These are phyloP conservation scores for Porphyrellus sp. DNA, from an alignment of 1,284 basidiomycete species.

Conservation along the genomic window DNA sequence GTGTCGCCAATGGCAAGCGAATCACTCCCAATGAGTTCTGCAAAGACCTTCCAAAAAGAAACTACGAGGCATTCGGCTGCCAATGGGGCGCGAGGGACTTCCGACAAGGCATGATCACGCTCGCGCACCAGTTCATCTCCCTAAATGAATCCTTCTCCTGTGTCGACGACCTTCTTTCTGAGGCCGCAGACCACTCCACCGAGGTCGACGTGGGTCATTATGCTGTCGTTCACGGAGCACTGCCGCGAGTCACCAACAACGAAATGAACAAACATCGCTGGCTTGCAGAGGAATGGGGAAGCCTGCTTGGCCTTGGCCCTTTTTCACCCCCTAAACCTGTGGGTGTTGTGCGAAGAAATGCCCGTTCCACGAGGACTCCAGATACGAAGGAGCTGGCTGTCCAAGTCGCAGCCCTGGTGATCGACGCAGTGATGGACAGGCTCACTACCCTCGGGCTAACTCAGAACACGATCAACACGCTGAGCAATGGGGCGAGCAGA, in stretches of 20 bases:
- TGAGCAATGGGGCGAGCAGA: neutral
- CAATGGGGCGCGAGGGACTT: conserved; percentile 12
- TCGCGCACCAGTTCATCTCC: conserved; percentile 4
- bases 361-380: neutral
- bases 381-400: neutral
- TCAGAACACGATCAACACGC: neutral
- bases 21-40: neutral
- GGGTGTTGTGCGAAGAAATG: neutral
- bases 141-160: conserved; percentile 1
- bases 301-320: conserved; percentile 3
- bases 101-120: conserved; percentile 6
- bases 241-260: neutral
- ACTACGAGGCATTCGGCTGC: conserved; percentile 1
- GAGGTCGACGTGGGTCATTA: conserved; percentile 3
- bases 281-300: conserved; percentile 10
- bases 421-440: neutral
- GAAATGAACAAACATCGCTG: neutral
- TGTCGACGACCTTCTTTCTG: conserved; percentile 7
- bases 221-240: neutral
- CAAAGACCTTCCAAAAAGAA: neutral
- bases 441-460: neutral
- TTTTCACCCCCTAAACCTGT: conserved; percentile 1
- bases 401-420: neutral
- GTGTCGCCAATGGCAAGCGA: neutral
- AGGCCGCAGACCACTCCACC: conserved; percentile 11